These are phyloP conservation scores for Lactarius hengduanensis DNA, from an alignment of 768 basidiomycete species.

Conservation along the genomic window DNA sequence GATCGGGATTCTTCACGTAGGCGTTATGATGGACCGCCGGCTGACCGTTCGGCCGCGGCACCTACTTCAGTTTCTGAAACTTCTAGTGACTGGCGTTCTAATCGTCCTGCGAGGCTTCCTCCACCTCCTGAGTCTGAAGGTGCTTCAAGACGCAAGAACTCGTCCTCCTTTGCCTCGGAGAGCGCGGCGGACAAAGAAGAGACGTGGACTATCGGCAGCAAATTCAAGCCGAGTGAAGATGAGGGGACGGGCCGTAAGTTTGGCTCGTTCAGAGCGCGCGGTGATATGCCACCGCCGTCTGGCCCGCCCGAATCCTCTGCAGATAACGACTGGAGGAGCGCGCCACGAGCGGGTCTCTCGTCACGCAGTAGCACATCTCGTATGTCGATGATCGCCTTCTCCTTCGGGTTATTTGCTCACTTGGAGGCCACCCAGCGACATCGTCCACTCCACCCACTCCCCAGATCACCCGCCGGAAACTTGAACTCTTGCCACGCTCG, in stretches of 20 bases:
- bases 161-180: slow-evolving; percentile 50
- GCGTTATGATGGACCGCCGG: slow-evolving; percentile 57
- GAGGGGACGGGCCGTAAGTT: slow-evolving; percentile 30
- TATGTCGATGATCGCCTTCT: slow-evolving; percentile 39
- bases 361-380: slow-evolving; percentile 59
- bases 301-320: slow-evolving; percentile 43
- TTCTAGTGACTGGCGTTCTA: slow-evolving; percentile 71
- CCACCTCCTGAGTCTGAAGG: slow-evolving; percentile 44
- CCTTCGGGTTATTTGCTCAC: slow-evolving; percentile 17
- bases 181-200: slow-evolving; percentile 76
- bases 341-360: slow-evolving; percentile 39
- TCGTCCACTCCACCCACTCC: slow-evolving; percentile 81
- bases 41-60: slow-evolving; percentile 43
- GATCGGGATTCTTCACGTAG: slow-evolving; percentile 67
- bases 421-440: slow-evolving; percentile 45
- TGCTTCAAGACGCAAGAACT: slow-evolving; percentile 52
- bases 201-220: slow-evolving; percentile 71
- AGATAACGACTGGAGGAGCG: slow-evolving; percentile 72
- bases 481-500: slow-evolving; percentile 83
- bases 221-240: slow-evolving; percentile 58
- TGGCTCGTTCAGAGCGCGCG: slow-evolving; percentile 41
- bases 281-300: slow-evolving; percentile 54
- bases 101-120: slow-evolving; percentile 38
- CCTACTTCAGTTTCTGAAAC: slow-evolving; percentile 57
- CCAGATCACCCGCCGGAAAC: slow-evolving; percentile 71